A percentile compares a stretch with the other conserved stretches of the same genome.
Conservation (phyloP, 306 rosid species). For the Vigna trinervia region DNA sequence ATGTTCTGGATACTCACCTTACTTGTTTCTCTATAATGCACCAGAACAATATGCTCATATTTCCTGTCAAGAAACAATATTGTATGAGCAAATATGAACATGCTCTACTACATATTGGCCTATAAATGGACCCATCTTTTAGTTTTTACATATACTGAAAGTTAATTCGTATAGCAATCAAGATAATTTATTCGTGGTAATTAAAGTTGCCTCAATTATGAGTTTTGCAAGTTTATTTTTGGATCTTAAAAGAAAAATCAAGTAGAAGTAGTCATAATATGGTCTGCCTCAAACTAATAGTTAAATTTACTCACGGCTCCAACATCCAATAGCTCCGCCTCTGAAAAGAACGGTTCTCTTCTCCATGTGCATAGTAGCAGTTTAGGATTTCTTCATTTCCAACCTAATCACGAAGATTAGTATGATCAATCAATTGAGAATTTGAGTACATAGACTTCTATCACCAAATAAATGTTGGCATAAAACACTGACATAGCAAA, state of each 20-base stretch:
- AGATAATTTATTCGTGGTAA: slow-evolving; percentile 38
- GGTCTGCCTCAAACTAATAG: slow-evolving; percentile 30
- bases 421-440: slow-evolving; percentile 40
- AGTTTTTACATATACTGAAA: not conserved
- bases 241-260: slow-evolving; percentile 23
- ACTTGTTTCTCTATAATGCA: slow-evolving; percentile 85
- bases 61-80: slow-evolving; percentile 68
- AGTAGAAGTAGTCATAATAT: slow-evolving; percentile 24
- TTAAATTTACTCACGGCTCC: slow-evolving; percentile 79
- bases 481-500: slow-evolving; percentile 26
- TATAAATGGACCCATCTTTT: not conserved
- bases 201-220: slow-evolving; percentile 6
- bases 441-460: slow-evolving; percentile 33
- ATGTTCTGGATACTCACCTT: slow-evolving; percentile 66
- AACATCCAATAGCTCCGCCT: slow-evolving; percentile 98
- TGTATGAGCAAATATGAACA: slow-evolving; percentile 39
- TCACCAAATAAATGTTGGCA: slow-evolving; percentile 30
- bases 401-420: slow-evolving; percentile 64
- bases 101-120: not conserved
- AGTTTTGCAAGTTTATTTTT: not conserved
- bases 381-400: slow-evolving; percentile 88
- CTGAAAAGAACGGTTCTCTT: slow-evolving; percentile 81
- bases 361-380: slow-evolving; percentile 99
- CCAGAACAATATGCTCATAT: slow-evolving; percentile 91
- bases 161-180: slow-evolving; percentile 22